phyloP scores from a whole-genome alignment of 192 early-diverging fungal genomes.

The Lobosporangium transversale region DNA sequence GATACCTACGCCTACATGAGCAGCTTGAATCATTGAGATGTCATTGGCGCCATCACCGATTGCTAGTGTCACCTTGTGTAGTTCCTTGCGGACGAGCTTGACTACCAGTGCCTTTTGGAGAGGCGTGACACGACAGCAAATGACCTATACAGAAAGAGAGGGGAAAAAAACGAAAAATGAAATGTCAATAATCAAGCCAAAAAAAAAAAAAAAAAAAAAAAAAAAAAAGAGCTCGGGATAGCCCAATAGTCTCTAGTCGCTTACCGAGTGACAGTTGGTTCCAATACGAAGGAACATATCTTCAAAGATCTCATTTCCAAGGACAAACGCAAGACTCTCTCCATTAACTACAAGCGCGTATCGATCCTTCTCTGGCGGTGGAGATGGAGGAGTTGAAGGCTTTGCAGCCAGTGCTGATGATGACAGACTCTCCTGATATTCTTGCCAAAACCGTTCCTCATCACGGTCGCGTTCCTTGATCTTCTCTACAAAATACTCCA shows the following conservation, averaged over 20 bases:
- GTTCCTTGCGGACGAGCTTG: constrained; percentile 90
- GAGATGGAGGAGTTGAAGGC: constrained; percentile 1
- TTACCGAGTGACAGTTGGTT: constrained; percentile 76
- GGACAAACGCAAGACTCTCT: constrained; percentile 86
- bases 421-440: constrained; percentile 37
- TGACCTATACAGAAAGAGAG: constrained; percentile 59
- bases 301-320: constrained; percentile 78
- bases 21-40: constrained; percentile 97
- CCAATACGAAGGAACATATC: constrained; percentile 72
- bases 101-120: constrained; percentile 96
- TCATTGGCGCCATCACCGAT: constrained; percentile 99
- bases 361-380: constrained; percentile 42
- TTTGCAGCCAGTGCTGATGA: too few relatives aligned
- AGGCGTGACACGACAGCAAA: constrained; percentile 98
- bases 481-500: constrained; percentile 70
- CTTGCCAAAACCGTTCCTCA: constrained; percentile 39
- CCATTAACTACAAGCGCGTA: constrained; percentile 95
- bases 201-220: too few relatives aligned
- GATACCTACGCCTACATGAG: constrained; percentile 96
- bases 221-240: too few relatives aligned
- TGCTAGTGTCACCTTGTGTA: constrained; percentile 85
- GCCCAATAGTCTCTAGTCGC: too few relatives aligned
- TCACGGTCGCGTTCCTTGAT: constrained; percentile 48
- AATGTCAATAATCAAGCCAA: background rate
- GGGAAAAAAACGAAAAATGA: background rate